These are phyloP conservation scores for Astragalus membranaceus DNA, from an alignment of 306 rosid species.

Conservation along the genomic window DNA sequence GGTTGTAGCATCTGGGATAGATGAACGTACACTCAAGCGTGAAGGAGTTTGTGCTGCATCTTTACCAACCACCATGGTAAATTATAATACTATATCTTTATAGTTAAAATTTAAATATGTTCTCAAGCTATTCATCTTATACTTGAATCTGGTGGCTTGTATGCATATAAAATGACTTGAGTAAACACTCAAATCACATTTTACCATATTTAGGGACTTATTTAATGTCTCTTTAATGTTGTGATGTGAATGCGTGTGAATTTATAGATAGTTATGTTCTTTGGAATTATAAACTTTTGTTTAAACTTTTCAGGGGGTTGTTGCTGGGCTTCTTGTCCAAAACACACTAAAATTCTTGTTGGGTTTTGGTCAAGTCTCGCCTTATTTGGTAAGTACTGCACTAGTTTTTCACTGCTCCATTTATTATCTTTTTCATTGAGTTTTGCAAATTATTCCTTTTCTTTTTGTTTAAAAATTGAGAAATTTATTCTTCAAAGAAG, in stretches of 20 bases:
- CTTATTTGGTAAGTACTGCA: conserved; percentile 61
- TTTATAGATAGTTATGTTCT: neutral
- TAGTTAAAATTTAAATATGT: neutral
- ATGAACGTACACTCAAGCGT: conserved; percentile 95
- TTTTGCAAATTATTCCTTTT: neutral
- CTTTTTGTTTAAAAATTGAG: neutral
- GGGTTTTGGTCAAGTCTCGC: conserved; percentile 80
- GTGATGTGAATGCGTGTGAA: neutral
- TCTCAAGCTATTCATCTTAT: conserved; percentile 10
- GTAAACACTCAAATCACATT: neutral
- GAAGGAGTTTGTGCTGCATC: conserved; percentile 99
- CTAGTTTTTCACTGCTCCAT: neutral
- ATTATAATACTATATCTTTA: neutral
- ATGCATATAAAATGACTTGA: neutral
- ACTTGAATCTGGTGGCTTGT: neutral
- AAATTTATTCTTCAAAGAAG: conserved; percentile 2
- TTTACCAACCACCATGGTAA: conserved; percentile 96
- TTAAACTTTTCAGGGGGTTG: conserved; percentile 65
- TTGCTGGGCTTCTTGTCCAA: conserved; percentile 95
- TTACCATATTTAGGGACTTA: conserved; percentile 8
- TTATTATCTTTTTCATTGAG: neutral
- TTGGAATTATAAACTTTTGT: conserved; percentile 10
- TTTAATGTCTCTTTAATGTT: neutral
- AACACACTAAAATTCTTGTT: conserved; percentile 86
- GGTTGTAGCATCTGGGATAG: conserved; percentile 97